Evolutionary conservation across 2,329 filamentous ascomycete species (phyloP), one percentile per base, ranked within the genome.

Genomic region (Diaporthe batatas): DNA sequence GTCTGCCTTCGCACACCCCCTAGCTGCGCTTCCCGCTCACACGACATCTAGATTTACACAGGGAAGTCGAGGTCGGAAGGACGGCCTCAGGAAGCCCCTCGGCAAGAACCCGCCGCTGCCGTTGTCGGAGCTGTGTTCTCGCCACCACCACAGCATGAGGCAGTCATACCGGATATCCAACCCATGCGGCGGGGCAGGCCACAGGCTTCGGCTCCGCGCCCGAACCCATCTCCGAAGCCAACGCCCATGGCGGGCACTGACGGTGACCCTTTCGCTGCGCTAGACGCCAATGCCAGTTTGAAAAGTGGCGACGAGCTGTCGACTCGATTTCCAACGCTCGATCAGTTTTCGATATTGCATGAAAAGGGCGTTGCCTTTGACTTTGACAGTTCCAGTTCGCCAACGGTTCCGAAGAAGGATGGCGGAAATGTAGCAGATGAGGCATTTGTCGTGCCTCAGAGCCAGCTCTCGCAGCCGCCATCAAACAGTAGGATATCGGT

Each of bases 141-240:
- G 7, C 91, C 93, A n/a, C 91, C 92, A 2, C 84, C 90, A 34
- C 90, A 93, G 71, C 89, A 93, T 76, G 90, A 93, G 70, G 90
- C 92, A 76, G 85, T 88, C 11, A 91, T 98, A 70, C 96, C 96
- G 11, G 94, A 98, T 32, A 94, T 99, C 75, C 91, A 93, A 49
- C 96, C 96, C 0, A 98, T 98, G 96, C 90, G 96, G 74, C 90
- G 96, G 83, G 96, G 96, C 5, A 88, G 94, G 74, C 93, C 95
- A 23, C 83, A 86, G 32, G 82, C 81, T 6, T 79, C 84, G 21
- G 81, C 83, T 11, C 81, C 83, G 32, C 85, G 85, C 72, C 49
- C 71, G 21, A 62, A 42, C 29, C 58, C 64, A 39, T 79, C 82
- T 65, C 76, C 85, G 51, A 91, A 90, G 78, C 89, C 88, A 69